Conservation (phyloP, 2,329 filamentous ascomycete species). For the Diaporthe vexans region DNA sequence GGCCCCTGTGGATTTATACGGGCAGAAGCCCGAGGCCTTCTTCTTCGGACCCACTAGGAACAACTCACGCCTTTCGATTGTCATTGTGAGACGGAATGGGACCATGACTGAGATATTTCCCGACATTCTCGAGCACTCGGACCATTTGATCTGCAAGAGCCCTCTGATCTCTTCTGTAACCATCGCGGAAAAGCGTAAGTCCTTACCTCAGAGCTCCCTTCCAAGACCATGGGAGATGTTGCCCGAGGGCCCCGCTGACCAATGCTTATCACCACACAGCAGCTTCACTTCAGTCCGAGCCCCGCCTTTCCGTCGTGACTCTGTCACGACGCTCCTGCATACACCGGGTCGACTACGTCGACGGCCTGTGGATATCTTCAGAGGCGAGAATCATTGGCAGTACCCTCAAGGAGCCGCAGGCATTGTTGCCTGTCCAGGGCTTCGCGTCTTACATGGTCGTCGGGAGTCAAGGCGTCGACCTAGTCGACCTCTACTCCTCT, state of each 20-base stretch:
- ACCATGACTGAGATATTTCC: conserved; percentile 70
- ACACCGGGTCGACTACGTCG: conserved; percentile 60
- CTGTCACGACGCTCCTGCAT: conserved; percentile 65
- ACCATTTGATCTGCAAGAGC: conserved; percentile 65
- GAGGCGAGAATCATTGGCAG: conserved; percentile 57
- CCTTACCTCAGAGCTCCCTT: not conserved
- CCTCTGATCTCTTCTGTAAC: conserved; percentile 65
- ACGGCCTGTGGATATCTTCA: conserved; percentile 64
- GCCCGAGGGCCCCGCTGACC: not conserved
- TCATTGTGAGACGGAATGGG: conserved; percentile 76
- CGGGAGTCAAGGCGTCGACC: conserved; percentile 67
- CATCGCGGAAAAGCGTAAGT: conserved; percentile 61
- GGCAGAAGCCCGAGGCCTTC: conserved; percentile 73
- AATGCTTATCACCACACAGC: conserved; percentile 32
- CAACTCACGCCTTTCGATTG: conserved; percentile 59
- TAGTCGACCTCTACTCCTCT: conserved; percentile 71
- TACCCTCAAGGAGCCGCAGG: conserved; percentile 62
- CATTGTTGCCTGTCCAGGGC: conserved; percentile 70
- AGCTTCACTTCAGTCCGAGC: conserved; percentile 43
- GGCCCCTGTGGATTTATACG: conserved; percentile 67
- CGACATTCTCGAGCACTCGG: conserved; percentile 57
- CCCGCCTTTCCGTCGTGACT: conserved; percentile 58
- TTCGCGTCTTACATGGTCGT: conserved; percentile 74
- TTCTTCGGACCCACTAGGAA: conserved; percentile 67
- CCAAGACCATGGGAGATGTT: not conserved